Percentiles rank a stretch among this genome's conserved stretches.
These are phyloP conservation scores for Przewalskia tangutica DNA, from an alignment of 257 asterid species.

Conservation along the genomic window DNA sequence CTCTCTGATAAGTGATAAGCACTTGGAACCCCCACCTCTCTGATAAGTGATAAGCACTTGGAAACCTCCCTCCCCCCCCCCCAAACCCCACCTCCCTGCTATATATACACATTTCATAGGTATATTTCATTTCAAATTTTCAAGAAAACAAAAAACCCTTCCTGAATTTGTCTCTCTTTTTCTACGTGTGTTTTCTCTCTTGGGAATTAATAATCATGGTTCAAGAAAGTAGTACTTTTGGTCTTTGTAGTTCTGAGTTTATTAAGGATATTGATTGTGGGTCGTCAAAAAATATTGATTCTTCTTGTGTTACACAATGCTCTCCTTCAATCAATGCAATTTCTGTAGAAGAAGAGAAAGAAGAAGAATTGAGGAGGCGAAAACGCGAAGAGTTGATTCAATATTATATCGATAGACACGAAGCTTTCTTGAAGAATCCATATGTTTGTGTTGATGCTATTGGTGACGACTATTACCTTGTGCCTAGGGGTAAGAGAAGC, in stretches of 20 bases:
- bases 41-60: no score
- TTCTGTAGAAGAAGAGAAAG: not conserved
- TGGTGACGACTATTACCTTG: not conserved
- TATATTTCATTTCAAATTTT: no score
- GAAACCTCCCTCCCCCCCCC: no score
- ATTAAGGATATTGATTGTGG: not conserved
- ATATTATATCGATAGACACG: not conserved
- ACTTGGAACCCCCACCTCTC: no score
- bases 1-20: no score
- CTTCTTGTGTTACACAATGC: not conserved
- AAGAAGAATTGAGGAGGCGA: not conserved
- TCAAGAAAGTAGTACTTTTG: not conserved
- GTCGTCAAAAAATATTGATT: not conserved
- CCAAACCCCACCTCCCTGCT: no score
- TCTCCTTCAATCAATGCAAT: not conserved
- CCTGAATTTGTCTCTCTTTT: not conserved
- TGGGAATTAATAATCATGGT: not conserved
- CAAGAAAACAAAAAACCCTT: no score
- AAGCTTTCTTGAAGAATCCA: not conserved
- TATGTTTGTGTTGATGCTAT: not conserved
- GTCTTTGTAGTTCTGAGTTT: not conserved
- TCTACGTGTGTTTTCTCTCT: not conserved
- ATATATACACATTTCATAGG: no score
- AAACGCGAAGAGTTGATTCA: not conserved
- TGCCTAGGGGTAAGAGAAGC: not conserved